These are phyloP conservation scores for Nemania sp. DNA, from an alignment of 2,329 filamentous ascomycete genomes.

Conservation along the genomic window DNA sequence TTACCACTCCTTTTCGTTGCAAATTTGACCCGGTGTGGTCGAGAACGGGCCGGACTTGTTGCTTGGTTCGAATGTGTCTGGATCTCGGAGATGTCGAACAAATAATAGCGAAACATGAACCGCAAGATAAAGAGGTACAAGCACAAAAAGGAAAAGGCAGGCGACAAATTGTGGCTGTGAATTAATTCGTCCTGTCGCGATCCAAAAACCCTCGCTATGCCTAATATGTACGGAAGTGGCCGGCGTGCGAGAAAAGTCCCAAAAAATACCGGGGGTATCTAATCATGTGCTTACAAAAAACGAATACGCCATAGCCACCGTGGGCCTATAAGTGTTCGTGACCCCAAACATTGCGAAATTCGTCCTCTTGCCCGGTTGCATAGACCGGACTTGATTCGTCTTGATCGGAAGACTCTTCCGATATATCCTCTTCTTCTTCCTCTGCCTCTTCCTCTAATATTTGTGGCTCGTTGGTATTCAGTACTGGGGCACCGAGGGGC, in stretches of 20 bases:
- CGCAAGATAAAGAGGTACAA: too few species aligned
- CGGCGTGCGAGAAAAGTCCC: constrained; percentile 17
- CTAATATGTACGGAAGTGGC: constrained; percentile 10
- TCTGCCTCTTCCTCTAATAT: constrained; percentile 41
- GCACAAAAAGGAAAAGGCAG: too few species aligned
- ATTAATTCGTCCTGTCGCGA: constrained; percentile 11
- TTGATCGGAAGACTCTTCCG: constrained; percentile 27
- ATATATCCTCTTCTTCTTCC: constrained; percentile 39
- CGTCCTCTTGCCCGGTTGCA: constrained; percentile 33
- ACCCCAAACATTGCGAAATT: constrained; percentile 38
- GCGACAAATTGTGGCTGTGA: not conserved
- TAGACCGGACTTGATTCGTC: constrained; percentile 30
- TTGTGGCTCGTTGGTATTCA: constrained; percentile 39
- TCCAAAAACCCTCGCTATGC: constrained; percentile 23
- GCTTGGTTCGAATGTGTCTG: too few species aligned
- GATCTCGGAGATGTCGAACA: too few species aligned
- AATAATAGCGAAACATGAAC: too few species aligned
- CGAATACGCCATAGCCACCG: constrained; percentile 14
- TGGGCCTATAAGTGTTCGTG: constrained; percentile 30
- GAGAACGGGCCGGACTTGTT: too few species aligned
- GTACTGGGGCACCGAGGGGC: constrained; percentile 38
- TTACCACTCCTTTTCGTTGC: too few species aligned
- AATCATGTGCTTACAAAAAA: constrained; percentile 27
- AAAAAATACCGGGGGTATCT: constrained; percentile 30
- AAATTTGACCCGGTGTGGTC: too few species aligned